Conservation (phyloP, 2,329 filamentous ascomycete genomes). For the Capronia coronata region DNA sequence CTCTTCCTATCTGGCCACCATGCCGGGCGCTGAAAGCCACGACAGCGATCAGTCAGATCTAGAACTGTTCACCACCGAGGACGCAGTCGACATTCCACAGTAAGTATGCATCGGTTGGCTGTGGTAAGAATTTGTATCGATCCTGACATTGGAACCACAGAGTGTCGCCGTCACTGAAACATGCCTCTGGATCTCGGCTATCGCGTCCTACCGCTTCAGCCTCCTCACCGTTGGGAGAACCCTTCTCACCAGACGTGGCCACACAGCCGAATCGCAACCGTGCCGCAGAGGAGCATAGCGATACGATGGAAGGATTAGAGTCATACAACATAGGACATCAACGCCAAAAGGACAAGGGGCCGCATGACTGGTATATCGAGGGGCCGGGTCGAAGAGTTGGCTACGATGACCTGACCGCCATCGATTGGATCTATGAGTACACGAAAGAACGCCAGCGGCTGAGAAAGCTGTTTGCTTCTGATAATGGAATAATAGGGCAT, state of each 20-base stretch:
- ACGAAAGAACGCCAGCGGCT: constrained; percentile 88
- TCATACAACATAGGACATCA: background rate
- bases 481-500: constrained; percentile 64
- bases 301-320: background rate
- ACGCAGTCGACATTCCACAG: constrained; percentile 15
- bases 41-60: constrained; percentile 11
- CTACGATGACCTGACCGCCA: constrained; percentile 93
- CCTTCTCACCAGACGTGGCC: background rate
- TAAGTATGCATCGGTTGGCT: constrained; percentile 2
- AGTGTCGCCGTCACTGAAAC: background rate
- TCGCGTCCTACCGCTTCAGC: background rate
- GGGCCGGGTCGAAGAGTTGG: constrained; percentile 82
- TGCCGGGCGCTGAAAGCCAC: background rate
- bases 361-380: constrained; percentile 78
- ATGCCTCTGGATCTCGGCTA: background rate
- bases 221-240: too few relatives aligned
- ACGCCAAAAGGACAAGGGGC: constrained; percentile 36
- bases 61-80: constrained; percentile 17
- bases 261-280: background rate
- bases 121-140: background rate
- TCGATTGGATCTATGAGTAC: constrained; percentile 99
- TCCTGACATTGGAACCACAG: background rate
- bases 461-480: constrained; percentile 63
- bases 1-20: background rate
- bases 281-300: background rate